phyloP scores from a whole-genome alignment of 225 moss, liverwort and hornwort genomes.

The Polytrichum formosum region DNA sequence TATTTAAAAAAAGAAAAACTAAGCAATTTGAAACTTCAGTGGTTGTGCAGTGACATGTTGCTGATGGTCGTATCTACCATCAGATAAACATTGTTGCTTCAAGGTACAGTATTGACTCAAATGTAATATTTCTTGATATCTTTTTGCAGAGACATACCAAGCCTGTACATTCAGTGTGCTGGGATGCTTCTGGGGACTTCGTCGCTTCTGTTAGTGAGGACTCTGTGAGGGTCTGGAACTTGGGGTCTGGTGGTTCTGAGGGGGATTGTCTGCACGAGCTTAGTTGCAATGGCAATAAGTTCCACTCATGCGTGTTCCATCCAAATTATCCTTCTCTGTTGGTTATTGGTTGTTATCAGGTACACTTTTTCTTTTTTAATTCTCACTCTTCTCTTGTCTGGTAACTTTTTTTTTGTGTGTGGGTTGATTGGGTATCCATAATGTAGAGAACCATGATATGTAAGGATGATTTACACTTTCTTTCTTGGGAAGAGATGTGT shows the following conservation, averaged over 20 bases:
- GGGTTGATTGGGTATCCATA: no score
- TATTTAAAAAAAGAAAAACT: neutral
- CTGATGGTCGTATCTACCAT: no score
- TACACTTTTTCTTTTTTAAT: constrained; percentile 11
- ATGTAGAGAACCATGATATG: no score
- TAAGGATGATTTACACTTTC: no score
- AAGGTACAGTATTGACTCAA: constrained; percentile 7
- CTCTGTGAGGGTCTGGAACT: constrained; percentile 97
- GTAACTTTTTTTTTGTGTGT: no score
- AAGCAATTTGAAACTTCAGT: neutral
- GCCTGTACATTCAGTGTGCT: constrained; percentile 96
- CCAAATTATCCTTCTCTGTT: constrained; percentile 95
- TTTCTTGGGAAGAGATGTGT: neutral
- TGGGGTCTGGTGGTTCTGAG: constrained; percentile 76
- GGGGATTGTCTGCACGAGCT: constrained; percentile 99
- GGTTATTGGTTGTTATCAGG: constrained; percentile 99
- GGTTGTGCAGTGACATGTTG: no score
- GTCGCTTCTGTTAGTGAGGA: constrained; percentile 99
- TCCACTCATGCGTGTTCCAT: constrained; percentile 98
- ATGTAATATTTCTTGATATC: constrained; percentile 4
- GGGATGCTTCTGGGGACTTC: constrained; percentile 96
- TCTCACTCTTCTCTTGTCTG: neutral
- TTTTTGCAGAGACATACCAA: constrained; percentile 93
- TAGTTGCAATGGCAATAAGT: constrained; percentile 98
- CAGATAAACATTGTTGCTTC: neutral